These are phyloP conservation scores for Chrysosporium keratinophilum DNA, from an alignment of 2,329 filamentous ascomycete species.

Conservation along the genomic window DNA sequence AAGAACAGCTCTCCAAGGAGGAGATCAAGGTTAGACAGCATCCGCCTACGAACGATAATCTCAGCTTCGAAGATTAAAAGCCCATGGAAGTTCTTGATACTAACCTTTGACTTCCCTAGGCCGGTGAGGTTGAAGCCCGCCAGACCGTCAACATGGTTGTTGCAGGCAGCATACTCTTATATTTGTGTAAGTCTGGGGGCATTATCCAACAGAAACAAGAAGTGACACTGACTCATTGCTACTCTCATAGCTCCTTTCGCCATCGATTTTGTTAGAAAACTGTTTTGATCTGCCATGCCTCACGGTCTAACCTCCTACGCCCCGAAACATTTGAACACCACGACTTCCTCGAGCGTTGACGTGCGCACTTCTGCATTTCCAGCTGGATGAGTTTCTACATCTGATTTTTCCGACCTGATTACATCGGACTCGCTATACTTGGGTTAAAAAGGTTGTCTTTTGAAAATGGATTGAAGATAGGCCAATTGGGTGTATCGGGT, in stretches of 20 bases:
- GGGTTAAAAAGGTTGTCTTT: background rate
- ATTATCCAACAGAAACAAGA: background rate
- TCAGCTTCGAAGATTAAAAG: no score
- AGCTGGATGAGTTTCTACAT: background rate
- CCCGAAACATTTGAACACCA: background rate
- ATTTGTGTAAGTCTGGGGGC: conserved; percentile 47
- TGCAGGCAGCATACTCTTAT: conserved; percentile 47
- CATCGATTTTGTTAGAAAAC: conserved; percentile 39
- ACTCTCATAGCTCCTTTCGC: conserved; percentile 38
- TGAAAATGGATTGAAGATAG: background rate
- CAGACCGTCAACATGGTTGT: conserved; percentile 46
- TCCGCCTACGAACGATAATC: background rate
- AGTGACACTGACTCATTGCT: background rate
- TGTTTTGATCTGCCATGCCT: conserved; percentile 30
- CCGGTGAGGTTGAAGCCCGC: conserved; percentile 45
- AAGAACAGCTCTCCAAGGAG: conserved; percentile 38
- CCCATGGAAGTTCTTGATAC: background rate
- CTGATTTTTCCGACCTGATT: background rate
- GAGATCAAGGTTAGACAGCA: conserved; percentile 33
- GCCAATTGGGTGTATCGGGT: conserved; percentile 3
- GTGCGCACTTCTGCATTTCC: background rate
- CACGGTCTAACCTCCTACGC: background rate
- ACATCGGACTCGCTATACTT: background rate
- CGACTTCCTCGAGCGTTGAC: background rate
- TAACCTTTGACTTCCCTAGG: conserved; percentile 20